Evolutionary conservation across 805 yeast genomes (phyloP), one percentile per base, ranked within the genome.

Genomic region (Yarrowia yakushimensis): DNA sequence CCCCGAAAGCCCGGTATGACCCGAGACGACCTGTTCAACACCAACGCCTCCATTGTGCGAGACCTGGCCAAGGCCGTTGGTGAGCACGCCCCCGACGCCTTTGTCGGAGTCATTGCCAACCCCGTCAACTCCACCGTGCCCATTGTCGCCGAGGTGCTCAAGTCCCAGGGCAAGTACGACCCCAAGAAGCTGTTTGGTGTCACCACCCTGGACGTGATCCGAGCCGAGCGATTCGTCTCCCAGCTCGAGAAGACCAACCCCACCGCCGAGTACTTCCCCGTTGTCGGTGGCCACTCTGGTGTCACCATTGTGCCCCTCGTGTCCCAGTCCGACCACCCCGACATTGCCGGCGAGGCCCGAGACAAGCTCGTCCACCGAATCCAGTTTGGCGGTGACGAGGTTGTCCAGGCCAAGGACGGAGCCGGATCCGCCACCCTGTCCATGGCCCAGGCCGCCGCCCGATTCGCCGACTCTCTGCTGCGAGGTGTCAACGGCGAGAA

Each of bases 321-420:
- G 73, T 82, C 91, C 25, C 70, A 68, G 64, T 68, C 72, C 48
- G 55, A 66, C 50, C 78, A 79, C 59, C 65, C 76, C 70, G 64
- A 71, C 72, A 69, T 71, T 70, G 70, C 78, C 73, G 62, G 72
- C 71, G 73, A 72, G 69, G 66, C 67, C 37, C 69, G 70, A 62
- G 84, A 83, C 70, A 82, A 82, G 65, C 82, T 92, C 69, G 83
- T 90, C 70, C 81, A 90, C 81, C 85, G 98, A 77, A 92, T 92
- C 68, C 97, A 92, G 79, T 91, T 87, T 69, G 96, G 96, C 66
- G 98, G 98, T 73, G 98, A 92, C 74, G 97, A 93, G 77, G 96
- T 92, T 52, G 98, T 92, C 67, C 81, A 88, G 78, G 97, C 97
- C 63, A 92, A 92, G 79, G 87, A 89, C 70, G 97, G 97, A 67